Evolutionary conservation across 1,284 basidiomycete species (phyloP).

Genomic region (Ceratobasidium sp.): DNA sequence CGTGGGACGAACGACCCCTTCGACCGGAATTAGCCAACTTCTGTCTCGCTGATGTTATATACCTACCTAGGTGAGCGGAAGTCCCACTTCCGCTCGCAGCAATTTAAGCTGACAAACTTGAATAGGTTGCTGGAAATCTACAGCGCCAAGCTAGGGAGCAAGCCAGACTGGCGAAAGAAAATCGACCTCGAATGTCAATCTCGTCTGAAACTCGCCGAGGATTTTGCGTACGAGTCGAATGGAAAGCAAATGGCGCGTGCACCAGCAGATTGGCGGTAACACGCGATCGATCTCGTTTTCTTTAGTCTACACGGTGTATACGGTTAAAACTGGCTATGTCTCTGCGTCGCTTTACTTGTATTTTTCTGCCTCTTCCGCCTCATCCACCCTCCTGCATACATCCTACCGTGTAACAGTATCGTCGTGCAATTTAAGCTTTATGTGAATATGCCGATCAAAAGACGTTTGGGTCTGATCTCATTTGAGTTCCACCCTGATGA

Average conservation of each 20-base stretch:
- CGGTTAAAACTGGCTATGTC: no score
- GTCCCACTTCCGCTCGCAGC: background rate
- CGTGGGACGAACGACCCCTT: slow-evolving; percentile 36
- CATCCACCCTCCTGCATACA: slow-evolving; percentile 4
- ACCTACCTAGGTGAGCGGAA: slow-evolving; percentile 22
- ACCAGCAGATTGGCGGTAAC: slow-evolving; percentile 31
- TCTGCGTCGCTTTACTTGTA: background rate
- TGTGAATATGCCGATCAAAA: background rate
- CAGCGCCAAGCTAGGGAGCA: slow-evolving; percentile 12
- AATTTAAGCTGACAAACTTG: background rate
- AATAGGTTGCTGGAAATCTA: slow-evolving; percentile 27
- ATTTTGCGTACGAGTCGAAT: slow-evolving; percentile 31
- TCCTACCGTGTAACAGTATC: slow-evolving; percentile 18
- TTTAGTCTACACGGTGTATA: slow-evolving; percentile 14
- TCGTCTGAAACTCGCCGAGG: slow-evolving; percentile 36
- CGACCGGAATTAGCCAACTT: slow-evolving; percentile 26
- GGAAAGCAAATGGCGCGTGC: slow-evolving; percentile 27
- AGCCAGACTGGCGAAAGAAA: slow-evolving; percentile 40
- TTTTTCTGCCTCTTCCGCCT: background rate
- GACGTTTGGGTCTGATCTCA: background rate
- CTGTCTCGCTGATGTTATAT: slow-evolving; percentile 27
- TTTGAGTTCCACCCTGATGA: slow-evolving; percentile 6
- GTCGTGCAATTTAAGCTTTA: background rate
- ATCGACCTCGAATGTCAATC: slow-evolving; percentile 24
- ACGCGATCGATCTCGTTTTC: background rate